Evolutionary conservation across 2,329 filamentous ascomycete species (phyloP).

Genomic region (Cladosporium oxysporum): DNA sequence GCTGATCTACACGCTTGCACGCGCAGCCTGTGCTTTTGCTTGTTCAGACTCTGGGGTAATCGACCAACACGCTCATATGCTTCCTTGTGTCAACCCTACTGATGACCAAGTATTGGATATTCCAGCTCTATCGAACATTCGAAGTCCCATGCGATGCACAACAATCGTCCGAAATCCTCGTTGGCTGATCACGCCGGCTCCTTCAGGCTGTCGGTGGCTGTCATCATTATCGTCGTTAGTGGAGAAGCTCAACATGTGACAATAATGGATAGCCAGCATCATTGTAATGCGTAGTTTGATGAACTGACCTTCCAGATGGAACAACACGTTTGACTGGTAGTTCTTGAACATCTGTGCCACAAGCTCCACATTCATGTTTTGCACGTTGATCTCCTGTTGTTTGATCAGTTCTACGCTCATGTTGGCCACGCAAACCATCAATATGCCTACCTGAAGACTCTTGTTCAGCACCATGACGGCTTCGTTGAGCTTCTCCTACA

Average conservation of each 20-base stretch:
- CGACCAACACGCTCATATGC: not conserved
- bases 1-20: constrained; percentile 1
- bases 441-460: constrained; percentile 69
- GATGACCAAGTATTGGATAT: not conserved
- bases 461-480: constrained; percentile 91
- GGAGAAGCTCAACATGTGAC: not conserved
- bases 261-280: not conserved
- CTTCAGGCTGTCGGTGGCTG: constrained; percentile 81
- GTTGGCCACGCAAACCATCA: not conserved
- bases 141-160: not conserved
- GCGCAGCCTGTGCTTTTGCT: not conserved
- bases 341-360: constrained; percentile 99
- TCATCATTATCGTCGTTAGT: constrained; percentile 17
- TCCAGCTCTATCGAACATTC: not conserved
- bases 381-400: constrained; percentile 89
- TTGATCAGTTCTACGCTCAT: not conserved
- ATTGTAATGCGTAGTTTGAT: not conserved
- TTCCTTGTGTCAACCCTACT: not conserved
- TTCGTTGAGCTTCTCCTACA: constrained; percentile 94
- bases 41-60: not conserved
- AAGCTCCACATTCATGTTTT: constrained; percentile 98
- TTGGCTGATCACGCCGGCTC: constrained; percentile 44
- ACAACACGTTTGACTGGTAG: constrained; percentile 96
- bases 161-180: not conserved
- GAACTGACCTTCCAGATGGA: constrained; percentile 84